phyloP scores from a whole-genome alignment of 345 rosid species.

The Eucalyptus marginata region DNA sequence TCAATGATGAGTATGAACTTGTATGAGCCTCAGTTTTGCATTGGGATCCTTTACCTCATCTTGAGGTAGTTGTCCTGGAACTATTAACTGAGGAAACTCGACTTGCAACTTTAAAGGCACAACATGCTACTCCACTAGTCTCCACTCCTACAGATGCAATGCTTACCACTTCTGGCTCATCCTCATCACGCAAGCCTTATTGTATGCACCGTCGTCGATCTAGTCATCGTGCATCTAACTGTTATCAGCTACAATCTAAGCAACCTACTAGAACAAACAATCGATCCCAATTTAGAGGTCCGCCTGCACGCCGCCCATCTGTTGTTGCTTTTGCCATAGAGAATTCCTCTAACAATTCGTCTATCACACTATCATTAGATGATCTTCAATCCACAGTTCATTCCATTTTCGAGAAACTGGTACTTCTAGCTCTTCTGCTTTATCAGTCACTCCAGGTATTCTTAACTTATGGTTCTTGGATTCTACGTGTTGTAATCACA shows the following conservation, averaged over 20 bases:
- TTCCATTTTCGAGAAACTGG: not conserved
- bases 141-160: not conserved
- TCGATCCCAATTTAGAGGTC: not conserved
- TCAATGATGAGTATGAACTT: not conserved
- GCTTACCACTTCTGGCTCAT: not conserved
- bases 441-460: not conserved
- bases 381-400: not conserved
- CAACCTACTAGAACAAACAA: not conserved
- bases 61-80: not conserved
- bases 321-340: no score
- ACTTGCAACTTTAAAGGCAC: not conserved
- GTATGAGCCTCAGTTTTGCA: not conserved
- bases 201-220: accelerated
- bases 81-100: not conserved
- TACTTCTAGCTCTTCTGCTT: not conserved
- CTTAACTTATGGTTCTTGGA: not conserved
- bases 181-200: not conserved
- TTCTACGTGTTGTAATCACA: not conserved
- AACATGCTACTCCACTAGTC: not conserved
- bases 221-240: not conserved
- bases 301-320: not conserved
- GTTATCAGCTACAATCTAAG: not conserved
- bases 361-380: not conserved
- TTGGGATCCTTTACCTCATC: not conserved
- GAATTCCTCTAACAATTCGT: not conserved